A percentile compares a stretch with the other conserved stretches of the same genome.
Conservation (phyloP, 2,329 filamentous ascomycete genomes). For the Balansia obtecta region DNA sequence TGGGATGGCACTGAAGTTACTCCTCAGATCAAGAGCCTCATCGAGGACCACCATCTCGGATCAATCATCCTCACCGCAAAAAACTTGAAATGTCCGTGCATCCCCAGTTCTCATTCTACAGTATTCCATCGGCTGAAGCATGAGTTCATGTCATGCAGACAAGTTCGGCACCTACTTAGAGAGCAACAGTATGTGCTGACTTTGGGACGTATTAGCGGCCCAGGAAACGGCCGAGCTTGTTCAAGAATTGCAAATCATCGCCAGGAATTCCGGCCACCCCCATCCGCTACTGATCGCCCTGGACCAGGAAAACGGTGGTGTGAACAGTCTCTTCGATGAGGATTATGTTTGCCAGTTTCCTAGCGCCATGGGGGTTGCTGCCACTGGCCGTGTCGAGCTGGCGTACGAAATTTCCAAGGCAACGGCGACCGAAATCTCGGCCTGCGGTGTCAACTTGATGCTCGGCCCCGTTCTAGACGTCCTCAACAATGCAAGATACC, state of each 20-base stretch:
- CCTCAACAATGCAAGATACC: slow-evolving; percentile 81
- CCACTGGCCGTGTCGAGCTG: slow-evolving; percentile 71
- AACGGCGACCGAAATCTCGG: slow-evolving; percentile 81
- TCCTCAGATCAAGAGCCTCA: slow-evolving; percentile 68
- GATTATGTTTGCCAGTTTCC: slow-evolving; percentile 94
- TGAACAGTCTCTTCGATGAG: slow-evolving; percentile 93
- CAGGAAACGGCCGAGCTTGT: slow-evolving; percentile 81
- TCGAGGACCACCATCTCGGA: slow-evolving; percentile 76
- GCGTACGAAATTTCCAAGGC: slow-evolving; percentile 87
- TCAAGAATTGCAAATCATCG: slow-evolving; percentile 84
- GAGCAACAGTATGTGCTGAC: slow-evolving; percentile 6
- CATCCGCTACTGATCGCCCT: slow-evolving; percentile 82
- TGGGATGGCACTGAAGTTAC: slow-evolving; percentile 79
- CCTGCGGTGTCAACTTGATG: slow-evolving; percentile 92
- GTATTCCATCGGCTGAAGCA: background rate
- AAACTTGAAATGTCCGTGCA: slow-evolving; percentile 62
- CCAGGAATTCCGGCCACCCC: slow-evolving; percentile 78
- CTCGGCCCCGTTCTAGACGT: slow-evolving; percentile 90
- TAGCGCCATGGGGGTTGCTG: slow-evolving; percentile 93
- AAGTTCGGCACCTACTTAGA: background rate
- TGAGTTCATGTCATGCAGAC: background rate
- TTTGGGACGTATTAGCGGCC: slow-evolving; percentile 51
- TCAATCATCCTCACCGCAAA: slow-evolving; percentile 77
- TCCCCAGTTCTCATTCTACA: background rate
- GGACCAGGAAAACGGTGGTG: slow-evolving; percentile 95